phyloP scores from a whole-genome alignment of 2,329 filamentous ascomycete genomes.

The Whalleya microplaca region DNA sequence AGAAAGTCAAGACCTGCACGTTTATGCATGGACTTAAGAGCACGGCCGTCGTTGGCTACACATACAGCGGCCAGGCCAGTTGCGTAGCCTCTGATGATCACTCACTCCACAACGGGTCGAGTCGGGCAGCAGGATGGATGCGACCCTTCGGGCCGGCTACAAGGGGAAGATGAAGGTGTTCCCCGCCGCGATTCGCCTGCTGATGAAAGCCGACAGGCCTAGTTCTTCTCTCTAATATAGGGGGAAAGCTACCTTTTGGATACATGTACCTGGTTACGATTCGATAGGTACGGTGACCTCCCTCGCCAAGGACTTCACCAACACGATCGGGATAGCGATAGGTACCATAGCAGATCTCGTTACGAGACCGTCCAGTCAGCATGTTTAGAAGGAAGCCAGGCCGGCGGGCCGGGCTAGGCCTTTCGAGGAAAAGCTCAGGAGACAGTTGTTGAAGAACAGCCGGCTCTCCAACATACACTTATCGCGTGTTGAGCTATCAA shows the following conservation, averaged over 20 bases:
- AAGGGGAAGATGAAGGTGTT: not conserved
- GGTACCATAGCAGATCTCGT: not conserved
- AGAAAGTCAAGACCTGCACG: not conserved
- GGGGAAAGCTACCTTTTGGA: not conserved
- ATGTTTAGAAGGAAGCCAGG: not conserved
- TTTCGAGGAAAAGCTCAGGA: not conserved
- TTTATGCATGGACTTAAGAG: not conserved
- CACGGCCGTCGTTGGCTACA: not conserved
- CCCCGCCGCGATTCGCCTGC: not conserved
- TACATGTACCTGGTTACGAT: not conserved
- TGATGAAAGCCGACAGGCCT: not conserved
- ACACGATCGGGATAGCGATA: not conserved
- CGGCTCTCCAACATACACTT: conserved; percentile 21
- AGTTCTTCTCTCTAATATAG: not conserved
- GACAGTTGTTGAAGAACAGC: conserved; percentile 16
- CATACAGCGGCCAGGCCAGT: not conserved
- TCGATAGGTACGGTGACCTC: not conserved
- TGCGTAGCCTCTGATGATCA: not conserved
- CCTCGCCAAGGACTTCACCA: not conserved
- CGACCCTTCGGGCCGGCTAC: not conserved
- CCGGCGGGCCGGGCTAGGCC: too few relatives aligned
- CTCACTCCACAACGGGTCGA: not conserved
- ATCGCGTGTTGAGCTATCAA: conserved; percentile 16
- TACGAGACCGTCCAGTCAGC: not conserved
- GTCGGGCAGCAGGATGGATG: not conserved